Evolutionary conservation across 768 basidiomycete species (phyloP), one percentile per base, ranked within the genome.

Genomic region (Agrocybe chaxingu): DNA sequence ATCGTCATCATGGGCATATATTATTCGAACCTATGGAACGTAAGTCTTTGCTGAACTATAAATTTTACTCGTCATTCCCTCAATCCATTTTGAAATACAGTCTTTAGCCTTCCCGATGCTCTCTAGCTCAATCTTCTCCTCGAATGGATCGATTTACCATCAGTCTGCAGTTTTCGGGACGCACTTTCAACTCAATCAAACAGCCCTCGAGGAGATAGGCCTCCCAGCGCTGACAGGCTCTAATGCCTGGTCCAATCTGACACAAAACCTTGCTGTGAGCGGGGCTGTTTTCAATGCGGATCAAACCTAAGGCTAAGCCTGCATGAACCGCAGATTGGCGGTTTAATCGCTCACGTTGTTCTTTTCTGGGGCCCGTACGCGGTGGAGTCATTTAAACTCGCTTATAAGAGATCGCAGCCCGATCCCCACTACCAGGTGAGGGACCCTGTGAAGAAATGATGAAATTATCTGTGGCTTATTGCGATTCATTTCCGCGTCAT

Each of bases 1-100:
- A 59, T 78, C 35, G 69, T 68, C 0, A 70, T 84, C 37, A 70
- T 77, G 66, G 79, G 48, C 2, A 79, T 86, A 37, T 86, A 82
- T 64, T 85, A 84, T 54, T 73, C 76, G n/a, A 79, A 86, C 57
- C 66, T 71, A 5, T 86, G 82, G 81, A 75, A 77, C 54, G 82
- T 79, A 58, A 57, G 70, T 66, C 7, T 31, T 34, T 42, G 24
- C 24, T 12, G 3, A 18, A 45, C 18, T 33, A 30, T n/a, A 8
- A 8, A 11, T 30, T 13, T 7, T 10, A 11, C 36, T 47, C 16
- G 5, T 30, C 4, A 5, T 32, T 16, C 13, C 13, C 32, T 19
- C 37, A n/a, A 5, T 55, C 13, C 50, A 30, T n/a, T 13, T 24
- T 41, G 9, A 29, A 18, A 41, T 44, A 1, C 49, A 82, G 80